Conservation (phyloP, 805 yeast species). For the Kuraishia capsulata region DNA sequence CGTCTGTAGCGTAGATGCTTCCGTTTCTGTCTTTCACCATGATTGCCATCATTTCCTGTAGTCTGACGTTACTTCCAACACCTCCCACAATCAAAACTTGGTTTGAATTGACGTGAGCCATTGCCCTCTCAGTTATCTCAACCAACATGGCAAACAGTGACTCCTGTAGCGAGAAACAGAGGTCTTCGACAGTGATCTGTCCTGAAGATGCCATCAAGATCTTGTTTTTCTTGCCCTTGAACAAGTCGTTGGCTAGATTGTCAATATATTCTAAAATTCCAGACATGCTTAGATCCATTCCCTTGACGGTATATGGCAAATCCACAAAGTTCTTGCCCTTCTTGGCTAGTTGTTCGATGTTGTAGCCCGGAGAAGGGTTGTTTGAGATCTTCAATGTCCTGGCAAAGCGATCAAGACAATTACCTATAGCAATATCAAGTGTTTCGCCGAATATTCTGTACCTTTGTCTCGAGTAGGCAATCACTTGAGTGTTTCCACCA, state of each 20-base stretch:
- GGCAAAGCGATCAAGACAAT: conserved; percentile 94
- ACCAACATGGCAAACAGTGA: conserved; percentile 92
- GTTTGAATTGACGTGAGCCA: conserved; percentile 89
- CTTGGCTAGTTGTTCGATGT: conserved; percentile 90
- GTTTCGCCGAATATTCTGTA: conserved; percentile 99
- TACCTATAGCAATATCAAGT: conserved; percentile 94
- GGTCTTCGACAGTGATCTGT: conserved; percentile 67
- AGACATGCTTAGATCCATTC: conserved; percentile 96
- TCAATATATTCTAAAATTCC: conserved; percentile 88
- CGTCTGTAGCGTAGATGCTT: conserved; percentile 89
- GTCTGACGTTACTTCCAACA: conserved; percentile 88
- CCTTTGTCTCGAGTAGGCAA: conserved; percentile 89
- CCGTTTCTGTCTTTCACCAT: conserved; percentile 92
- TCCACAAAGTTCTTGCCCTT: conserved; percentile 54
- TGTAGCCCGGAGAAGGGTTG: conserved; percentile 95
- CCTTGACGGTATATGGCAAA: conserved; percentile 94
- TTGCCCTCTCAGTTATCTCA: conserved; percentile 95
- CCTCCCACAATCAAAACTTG: conserved; percentile 97
- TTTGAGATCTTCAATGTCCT: conserved; percentile 82
- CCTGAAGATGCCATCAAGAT: conserved; percentile 34
- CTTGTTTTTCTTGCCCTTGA: conserved; percentile 34
- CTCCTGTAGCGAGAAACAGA: conserved; percentile 91
- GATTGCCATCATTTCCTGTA: conserved; percentile 93
- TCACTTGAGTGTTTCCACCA: conserved; percentile 98
- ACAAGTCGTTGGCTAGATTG: conserved; percentile 64